Conservation (phyloP, 2,329 filamentous ascomycete genomes). For the Fusarium sp. region DNA sequence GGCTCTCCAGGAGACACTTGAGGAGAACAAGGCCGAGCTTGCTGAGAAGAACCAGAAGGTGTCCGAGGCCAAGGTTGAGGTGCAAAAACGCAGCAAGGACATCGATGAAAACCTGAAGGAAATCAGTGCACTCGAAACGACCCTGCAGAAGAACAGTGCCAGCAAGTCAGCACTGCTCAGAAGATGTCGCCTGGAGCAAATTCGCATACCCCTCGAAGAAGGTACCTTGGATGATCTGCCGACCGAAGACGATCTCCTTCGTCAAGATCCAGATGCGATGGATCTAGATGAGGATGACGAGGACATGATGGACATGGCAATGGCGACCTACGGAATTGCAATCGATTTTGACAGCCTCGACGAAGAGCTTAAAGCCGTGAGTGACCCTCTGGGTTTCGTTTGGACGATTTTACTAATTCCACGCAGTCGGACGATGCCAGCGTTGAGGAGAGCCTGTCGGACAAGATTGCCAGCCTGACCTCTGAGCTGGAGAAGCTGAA, state of each 20-base stretch:
- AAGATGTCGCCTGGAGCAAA: slow-evolving; percentile 93
- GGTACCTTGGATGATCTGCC: slow-evolving; percentile 88
- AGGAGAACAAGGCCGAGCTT: slow-evolving; percentile 75
- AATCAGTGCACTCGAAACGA: slow-evolving; percentile 83
- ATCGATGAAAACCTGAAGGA: slow-evolving; percentile 80
- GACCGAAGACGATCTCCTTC: slow-evolving; percentile 83
- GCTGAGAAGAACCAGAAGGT: slow-evolving; percentile 80
- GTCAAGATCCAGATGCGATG: slow-evolving; percentile 88
- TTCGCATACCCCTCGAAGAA: slow-evolving; percentile 81
- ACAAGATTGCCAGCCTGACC: slow-evolving; percentile 80
- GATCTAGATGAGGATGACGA: slow-evolving; percentile 82
- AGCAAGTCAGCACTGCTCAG: slow-evolving; percentile 86
- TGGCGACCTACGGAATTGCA: slow-evolving; percentile 92
- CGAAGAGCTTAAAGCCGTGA: slow-evolving; percentile 82
- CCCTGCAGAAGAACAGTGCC: slow-evolving; percentile 86
- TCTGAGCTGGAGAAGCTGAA: slow-evolving; percentile 92
- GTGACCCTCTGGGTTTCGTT: slow-evolving; percentile 43
- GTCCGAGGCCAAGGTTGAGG: slow-evolving; percentile 80
- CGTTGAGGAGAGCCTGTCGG: slow-evolving; percentile 80
- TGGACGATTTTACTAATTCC: slow-evolving; percentile 45
- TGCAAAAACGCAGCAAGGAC: slow-evolving; percentile 86
- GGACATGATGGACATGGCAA: slow-evolving; percentile 70
- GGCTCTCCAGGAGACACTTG: slow-evolving; percentile 77
- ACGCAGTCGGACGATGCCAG: slow-evolving; percentile 74
- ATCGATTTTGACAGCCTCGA: slow-evolving; percentile 87